A percentile compares a stretch with the other conserved stretches of the same genome.
phyloP scores from a whole-genome alignment of 495 filamentous ascomycete genomes.

The Aeminium ludgeri region DNA sequence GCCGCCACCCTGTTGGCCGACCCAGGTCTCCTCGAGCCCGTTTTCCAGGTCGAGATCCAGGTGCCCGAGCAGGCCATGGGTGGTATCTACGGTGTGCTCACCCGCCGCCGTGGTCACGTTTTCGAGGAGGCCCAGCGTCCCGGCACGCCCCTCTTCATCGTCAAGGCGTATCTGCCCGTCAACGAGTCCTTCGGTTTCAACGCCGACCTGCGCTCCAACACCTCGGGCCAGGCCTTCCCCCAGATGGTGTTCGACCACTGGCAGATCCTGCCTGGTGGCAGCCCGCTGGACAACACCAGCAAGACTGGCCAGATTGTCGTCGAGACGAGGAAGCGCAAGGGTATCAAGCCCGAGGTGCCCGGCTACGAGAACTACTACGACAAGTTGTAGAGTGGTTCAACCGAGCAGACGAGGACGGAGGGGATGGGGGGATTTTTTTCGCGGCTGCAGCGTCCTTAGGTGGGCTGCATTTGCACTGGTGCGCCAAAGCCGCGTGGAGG shows the following conservation, averaged over 20 bases:
- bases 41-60: slow-evolving; percentile 98
- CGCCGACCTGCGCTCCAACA: slow-evolving; percentile 81
- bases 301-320: slow-evolving; percentile 74
- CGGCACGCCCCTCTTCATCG: slow-evolving; percentile 96
- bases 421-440: too few relatives aligned
- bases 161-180: slow-evolving; percentile 98
- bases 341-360: slow-evolving; percentile 88
- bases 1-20: slow-evolving; percentile 81
- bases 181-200: slow-evolving; percentile 99
- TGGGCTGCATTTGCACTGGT: too few relatives aligned
- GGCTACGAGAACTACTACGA: slow-evolving; percentile 53
- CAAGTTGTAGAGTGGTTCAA: slow-evolving; percentile 11
- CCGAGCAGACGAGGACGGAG: too few relatives aligned
- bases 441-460: too few relatives aligned
- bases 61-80: slow-evolving; percentile 98
- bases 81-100: slow-evolving; percentile 99
- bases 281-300: slow-evolving; percentile 66
- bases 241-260: slow-evolving; percentile 98
- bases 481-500: too few relatives aligned
- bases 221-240: slow-evolving; percentile 96
- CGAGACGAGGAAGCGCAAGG: slow-evolving; percentile 96
- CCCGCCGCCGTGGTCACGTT: slow-evolving; percentile 95
- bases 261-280: slow-evolving; percentile 86
- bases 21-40: slow-evolving; percentile 81
- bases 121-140: slow-evolving; percentile 96